Evolutionary conservation across 805 yeast species (phyloP), one percentile per base, ranked within the genome.

Genomic region (Candida germanica): DNA sequence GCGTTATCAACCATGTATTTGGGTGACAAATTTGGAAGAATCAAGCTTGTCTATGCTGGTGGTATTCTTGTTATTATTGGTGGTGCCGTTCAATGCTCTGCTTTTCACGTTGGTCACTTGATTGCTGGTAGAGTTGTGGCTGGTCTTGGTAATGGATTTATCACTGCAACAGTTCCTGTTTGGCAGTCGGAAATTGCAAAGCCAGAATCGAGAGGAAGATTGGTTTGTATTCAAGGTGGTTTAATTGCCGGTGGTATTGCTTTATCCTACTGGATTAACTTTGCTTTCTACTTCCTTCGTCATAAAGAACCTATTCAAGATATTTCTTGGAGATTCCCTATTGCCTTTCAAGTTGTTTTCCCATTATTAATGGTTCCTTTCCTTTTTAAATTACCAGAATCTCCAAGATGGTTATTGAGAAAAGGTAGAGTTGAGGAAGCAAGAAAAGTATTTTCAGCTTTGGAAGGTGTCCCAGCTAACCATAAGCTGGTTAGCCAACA

Each of bases 81-180:
- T 44, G 77, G 83, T 9, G 52, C 73, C n/a, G 61, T 83, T 23
- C 82, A 84, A 23, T 58, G 73, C 17, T 49, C 77, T 45, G 73
- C 85, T 18, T 61, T 38, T 36, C 71, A 76, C 16, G 57, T 80
- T 34, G 86, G 81, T 23, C 88, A 82, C 56, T 79, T 85, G 39
- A 75, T 81, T 35, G 66, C 80, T 40, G 91, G 86, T 16, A 75
- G 95, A 66, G 78, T 80, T 31, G 53, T 79, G 21, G 76, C 85
- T 14, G 88, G 94, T 47, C 47, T 83, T 31, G 94, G 91, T 48
- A 83, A 80, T 47, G 94, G 94, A 41, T 59, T 82, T 52, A 79
- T 77, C 53, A 83, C 89, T 11, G 78, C 88, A n/a, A 80, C 88
- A 22, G 81, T 83, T 34, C 94, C 94, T 10, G 80, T 82, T 44